phyloP scores from a whole-genome alignment of 768 basidiomycete species.

The Austroboletus festivus region DNA sequence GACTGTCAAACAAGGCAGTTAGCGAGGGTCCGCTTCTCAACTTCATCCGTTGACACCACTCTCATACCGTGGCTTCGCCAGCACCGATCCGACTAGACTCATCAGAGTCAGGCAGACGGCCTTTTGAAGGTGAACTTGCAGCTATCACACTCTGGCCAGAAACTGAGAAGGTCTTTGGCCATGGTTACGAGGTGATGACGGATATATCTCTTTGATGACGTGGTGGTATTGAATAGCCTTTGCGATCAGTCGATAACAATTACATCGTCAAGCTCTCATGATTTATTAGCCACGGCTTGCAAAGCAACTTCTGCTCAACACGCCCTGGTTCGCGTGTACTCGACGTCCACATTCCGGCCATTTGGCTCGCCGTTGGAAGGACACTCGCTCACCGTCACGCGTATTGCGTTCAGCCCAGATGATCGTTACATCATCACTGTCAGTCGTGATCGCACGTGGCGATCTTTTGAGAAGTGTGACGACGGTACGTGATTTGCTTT shows the following conservation, averaged over 20 bases:
- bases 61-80: constrained; percentile 7
- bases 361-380: constrained; percentile 75
- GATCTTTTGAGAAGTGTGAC: constrained; percentile 58
- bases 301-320: constrained; percentile 86
- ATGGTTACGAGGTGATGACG: constrained; percentile 82
- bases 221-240: neutral
- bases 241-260: constrained; percentile 69
- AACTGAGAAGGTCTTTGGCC: constrained; percentile 93
- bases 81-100: constrained; percentile 17
- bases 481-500: constrained; percentile 33
- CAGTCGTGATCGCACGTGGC: constrained; percentile 91
- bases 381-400: constrained; percentile 86
- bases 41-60: neutral
- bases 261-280: constrained; percentile 65
- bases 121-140: constrained; percentile 90
- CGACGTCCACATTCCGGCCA: constrained; percentile 64
- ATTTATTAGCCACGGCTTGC: constrained; percentile 84
- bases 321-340: constrained; percentile 82
- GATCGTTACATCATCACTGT: constrained; percentile 78
- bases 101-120: constrained; percentile 36
- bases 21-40: constrained; percentile 48
- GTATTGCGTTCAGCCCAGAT: constrained; percentile 85
- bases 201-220: neutral
- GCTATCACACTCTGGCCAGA: constrained; percentile 94
- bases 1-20: constrained; percentile 92